These are phyloP conservation scores for Coniochaeta prunicola DNA, from an alignment of 2,329 filamentous ascomycete species.

Conservation along the genomic window DNA sequence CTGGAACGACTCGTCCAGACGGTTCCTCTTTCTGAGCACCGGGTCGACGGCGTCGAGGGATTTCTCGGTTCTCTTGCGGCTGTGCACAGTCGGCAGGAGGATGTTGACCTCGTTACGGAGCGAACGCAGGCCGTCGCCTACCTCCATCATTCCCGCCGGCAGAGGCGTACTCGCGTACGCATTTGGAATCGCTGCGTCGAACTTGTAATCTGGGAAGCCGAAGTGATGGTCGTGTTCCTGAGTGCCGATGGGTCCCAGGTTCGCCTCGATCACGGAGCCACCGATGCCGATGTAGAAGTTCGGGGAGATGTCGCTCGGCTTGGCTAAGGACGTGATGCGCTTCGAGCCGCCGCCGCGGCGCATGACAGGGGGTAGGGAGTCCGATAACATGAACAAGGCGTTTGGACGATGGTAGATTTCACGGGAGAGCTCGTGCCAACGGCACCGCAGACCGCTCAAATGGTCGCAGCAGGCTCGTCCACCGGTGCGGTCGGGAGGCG, in stretches of 20 bases:
- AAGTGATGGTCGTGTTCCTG: conserved; percentile 6
- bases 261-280: conserved; percentile 37
- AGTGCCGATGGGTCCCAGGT: conserved; percentile 14
- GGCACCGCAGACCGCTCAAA: conserved; percentile 25
- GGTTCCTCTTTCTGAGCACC: conserved; percentile 11
- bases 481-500: not conserved
- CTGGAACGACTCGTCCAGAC: conserved; percentile 17
- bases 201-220: conserved; percentile 5
- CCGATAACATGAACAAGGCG: conserved; percentile 36
- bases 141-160: conserved; percentile 16
- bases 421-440: conserved; percentile 39
- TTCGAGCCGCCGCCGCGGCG: conserved; percentile 7
- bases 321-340: conserved; percentile 34
- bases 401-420: conserved; percentile 41
- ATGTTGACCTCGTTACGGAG: conserved; percentile 10
- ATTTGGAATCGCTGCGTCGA: not conserved
- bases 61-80: conserved; percentile 5
- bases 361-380: conserved; percentile 14
- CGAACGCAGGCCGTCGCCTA: conserved; percentile 16
- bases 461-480: conserved; percentile 25
- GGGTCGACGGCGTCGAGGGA: not conserved
- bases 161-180: conserved; percentile 11
- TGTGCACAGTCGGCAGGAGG: conserved; percentile 11
- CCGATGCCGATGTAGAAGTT: conserved; percentile 43
- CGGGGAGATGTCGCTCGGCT: conserved; percentile 36